Evolutionary conservation across 1,284 basidiomycete species (phyloP), one percentile per base, ranked within the genome.

Genomic region (Cystobasidium sp.): DNA sequence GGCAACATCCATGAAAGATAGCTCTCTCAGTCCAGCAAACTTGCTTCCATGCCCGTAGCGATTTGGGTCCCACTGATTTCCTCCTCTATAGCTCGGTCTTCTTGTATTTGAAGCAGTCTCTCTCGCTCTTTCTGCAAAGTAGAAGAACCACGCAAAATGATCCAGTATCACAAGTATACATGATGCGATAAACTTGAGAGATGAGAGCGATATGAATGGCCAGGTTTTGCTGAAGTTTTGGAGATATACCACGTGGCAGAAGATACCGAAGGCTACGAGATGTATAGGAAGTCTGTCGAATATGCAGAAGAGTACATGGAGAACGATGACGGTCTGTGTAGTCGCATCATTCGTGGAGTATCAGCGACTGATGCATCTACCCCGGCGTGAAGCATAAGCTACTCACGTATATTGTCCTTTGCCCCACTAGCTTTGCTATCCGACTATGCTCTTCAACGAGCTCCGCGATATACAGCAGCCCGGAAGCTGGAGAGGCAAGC

Each of bases 381-480:
- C 18, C 6, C 6, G 16, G 7, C 53, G 41, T 18, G 61, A 41
- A 43, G 12, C 20, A 55, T 3, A 47, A 51, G 5, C 10, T 12
- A 87, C 92, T 79, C 81, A 95, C 94, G 83, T 94, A 95, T 78
- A 92, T 91, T 16, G 88, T 87, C 75, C 91, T 85, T 81, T 91
- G 89, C 1, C 94, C 94, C 22, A 93, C 81, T 1, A 84, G 79
- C 83, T 96, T 96, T 8, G 94, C 91, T 66, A 86, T 80, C 56
- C 88, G 87, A 14, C 93, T 90, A 82, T 96, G 90, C 81, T 97
- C 94, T 82, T 97, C 94, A 77, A 97, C 96, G 61, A 97, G 83
- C 82, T 97, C 94, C 2, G 94, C 94, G 41, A 97, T 85, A 86
- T 94, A 79, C 31, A 97, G 84, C 63, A 97, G 85, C 9, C 94